These are phyloP conservation scores for Heteromeles arbutifolia DNA, from an alignment of 306 rosid species.

Conservation along the genomic window DNA sequence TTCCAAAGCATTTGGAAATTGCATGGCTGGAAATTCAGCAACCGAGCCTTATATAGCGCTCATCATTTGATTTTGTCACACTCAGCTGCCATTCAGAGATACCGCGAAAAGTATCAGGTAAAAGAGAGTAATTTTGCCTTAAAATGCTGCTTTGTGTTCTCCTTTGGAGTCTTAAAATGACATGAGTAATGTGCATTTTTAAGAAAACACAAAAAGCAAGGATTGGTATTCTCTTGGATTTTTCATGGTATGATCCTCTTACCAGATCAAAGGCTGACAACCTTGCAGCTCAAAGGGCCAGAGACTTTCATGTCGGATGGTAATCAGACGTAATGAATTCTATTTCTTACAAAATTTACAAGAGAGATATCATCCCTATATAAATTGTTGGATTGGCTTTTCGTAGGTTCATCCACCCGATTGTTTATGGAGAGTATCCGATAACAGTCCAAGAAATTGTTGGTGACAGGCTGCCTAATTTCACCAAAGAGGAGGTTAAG, in stretches of 20 bases:
- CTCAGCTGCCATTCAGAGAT: conserved; percentile 80
- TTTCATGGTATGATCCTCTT: conserved; percentile 91
- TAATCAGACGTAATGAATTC: conserved; percentile 15
- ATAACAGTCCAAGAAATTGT: conserved; percentile 68
- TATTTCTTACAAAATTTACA: too few species aligned
- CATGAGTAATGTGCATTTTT: neutral
- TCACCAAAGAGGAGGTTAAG: conserved; percentile 69
- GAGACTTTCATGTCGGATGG: conserved; percentile 95
- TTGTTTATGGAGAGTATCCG: conserved; percentile 90
- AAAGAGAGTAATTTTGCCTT: neutral
- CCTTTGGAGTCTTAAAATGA: too few species aligned
- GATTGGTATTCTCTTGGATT: conserved; percentile 80
- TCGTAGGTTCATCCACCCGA: conserved; percentile 81
- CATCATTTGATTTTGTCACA: conserved; percentile 82
- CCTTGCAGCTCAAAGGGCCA: conserved; percentile 91
- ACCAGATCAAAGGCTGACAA: conserved; percentile 79
- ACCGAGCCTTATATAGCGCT: conserved; percentile 85
- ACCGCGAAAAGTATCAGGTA: conserved; percentile 71
- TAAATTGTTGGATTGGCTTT: neutral
- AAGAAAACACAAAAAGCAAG: conserved; percentile 73
- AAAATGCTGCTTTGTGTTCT: neutral
- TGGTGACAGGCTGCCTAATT: conserved; percentile 77
- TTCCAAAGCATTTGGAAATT: conserved; percentile 75
- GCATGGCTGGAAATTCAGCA: conserved; percentile 69
- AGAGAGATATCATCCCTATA: too few species aligned